phyloP scores from a whole-genome alignment of 106 monocot species.

The Hemerocallis citrina region DNA sequence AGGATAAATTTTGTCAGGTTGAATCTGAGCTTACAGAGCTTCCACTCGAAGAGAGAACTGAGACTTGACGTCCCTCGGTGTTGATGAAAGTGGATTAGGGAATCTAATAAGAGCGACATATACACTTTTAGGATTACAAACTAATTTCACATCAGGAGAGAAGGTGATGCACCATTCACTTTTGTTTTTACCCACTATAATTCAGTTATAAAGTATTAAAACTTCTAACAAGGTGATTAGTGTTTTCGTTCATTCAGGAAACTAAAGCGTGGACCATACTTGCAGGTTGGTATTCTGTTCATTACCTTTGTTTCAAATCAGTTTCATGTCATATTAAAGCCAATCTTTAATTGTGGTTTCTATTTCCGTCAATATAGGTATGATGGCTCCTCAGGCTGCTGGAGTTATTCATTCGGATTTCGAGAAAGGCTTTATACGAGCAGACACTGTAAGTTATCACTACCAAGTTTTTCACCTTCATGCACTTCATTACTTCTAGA shows the following conservation, averaged over 20 bases:
- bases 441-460: slow-evolving; percentile 82
- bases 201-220: neutral
- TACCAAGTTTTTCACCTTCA: too few species aligned
- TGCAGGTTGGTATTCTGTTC: slow-evolving; percentile 43
- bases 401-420: slow-evolving; percentile 99
- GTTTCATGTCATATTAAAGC: neutral
- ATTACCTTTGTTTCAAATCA: too few species aligned
- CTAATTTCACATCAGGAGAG: slow-evolving; percentile 97
- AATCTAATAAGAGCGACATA: slow-evolving; percentile 97
- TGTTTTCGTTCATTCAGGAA: slow-evolving; percentile 46
- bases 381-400: slow-evolving; percentile 99
- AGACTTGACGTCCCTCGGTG: slow-evolving; percentile 81
- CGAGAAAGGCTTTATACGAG: slow-evolving; percentile 99
- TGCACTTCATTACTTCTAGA: too few species aligned
- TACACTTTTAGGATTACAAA: slow-evolving; percentile 72
- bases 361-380: slow-evolving; percentile 38
- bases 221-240: neutral
- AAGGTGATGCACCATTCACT: slow-evolving; percentile 40
- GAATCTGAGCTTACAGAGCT: slow-evolving; percentile 96
- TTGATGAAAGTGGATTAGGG: slow-evolving; percentile 86
- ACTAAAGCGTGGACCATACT: slow-evolving; percentile 98
- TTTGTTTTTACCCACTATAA: neutral
- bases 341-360: neutral
- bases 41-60: slow-evolving; percentile 70
- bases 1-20: slow-evolving; percentile 45